Evolutionary conservation across 495 filamentous ascomycete species (phyloP).

Genomic region (Xylaria intraflava): DNA sequence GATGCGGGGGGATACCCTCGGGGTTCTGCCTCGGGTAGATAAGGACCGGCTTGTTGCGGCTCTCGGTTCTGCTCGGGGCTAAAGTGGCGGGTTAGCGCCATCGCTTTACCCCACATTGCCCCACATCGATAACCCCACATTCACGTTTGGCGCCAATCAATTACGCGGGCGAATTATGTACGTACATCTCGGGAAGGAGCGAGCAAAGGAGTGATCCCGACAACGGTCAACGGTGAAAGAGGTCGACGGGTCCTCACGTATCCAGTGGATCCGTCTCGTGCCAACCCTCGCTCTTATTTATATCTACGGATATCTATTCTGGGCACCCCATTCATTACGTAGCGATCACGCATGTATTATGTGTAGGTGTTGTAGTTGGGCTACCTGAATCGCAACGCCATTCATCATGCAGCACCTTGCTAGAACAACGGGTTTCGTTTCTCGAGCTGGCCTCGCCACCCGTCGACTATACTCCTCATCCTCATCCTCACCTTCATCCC

Average conservation of each 20-base stretch:
- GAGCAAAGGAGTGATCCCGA: no score
- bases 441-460: constrained; percentile 24
- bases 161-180: no score
- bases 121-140: constrained; percentile 3
- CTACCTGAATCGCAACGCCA: background rate
- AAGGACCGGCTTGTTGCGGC: constrained; percentile 8
- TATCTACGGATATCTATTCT: no score
- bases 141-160: no score
- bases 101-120: constrained; percentile 1
- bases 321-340: background rate
- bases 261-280: no score
- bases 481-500: constrained; percentile 4
- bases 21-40: no score
- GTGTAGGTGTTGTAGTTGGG: constrained; percentile 1
- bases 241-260: no score
- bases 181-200: no score
- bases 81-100: background rate
- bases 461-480: constrained; percentile 11
- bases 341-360: background rate
- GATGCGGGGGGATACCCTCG: background rate
- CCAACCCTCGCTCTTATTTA: no score
- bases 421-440: constrained; percentile 27
- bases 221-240: background rate
- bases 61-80: no score
- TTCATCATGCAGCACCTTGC: constrained; percentile 37